Base-by-base conservation (phyloP, 352 stramenopile genomes). In the Phytopythium kandeliae region DNA sequence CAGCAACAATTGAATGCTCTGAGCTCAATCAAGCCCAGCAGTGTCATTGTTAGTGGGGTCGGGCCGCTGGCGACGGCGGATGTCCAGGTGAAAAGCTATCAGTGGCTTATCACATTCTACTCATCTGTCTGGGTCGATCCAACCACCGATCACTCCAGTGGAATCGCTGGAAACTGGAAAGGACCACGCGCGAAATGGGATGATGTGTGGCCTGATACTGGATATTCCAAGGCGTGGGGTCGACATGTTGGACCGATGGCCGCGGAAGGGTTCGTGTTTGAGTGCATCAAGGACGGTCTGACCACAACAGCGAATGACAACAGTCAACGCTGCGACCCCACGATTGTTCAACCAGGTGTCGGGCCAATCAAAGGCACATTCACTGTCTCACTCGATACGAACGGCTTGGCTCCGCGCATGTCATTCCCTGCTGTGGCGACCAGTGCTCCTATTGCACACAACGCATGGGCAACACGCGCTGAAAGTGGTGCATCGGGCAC, bases 221-320 rank as follows among this genome's bases (percentile, higher is more conserved):
- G 86, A 0, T 98, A 98, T 67, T 98, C 92, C 2, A 98, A 97
- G 60, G 90, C 89, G 5, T 99, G 96, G 96, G 96, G 96, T 1
- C 95, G 94, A 17, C 97, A 99, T 54, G 92, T 98, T 4, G 96
- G 96, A 0, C 81, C 95, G 31, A 75, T 98, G 37, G 62, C 62
- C 6, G 16, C 50, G 1, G 84, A 68, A 1, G 62, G 60, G 0
- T 66, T 79, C 15, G 45, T 56, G 17, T 51, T 92, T 2, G 53
- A 60, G 19, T 93, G 83, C 44, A 67, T 87, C 49, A 66, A 75
- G n/a, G 72, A 78, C 35, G 74, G 78, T 0, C 49, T 93, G 28
- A 86, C 74, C 11, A 89, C 74, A 5, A 74, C 76, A 11, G 68
- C 76, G 4, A 85, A 49, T 33, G 76, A 87, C 33, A 71, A 74